Evolutionary conservation across 2,329 filamentous ascomycete species (phyloP).

Genomic region (Dendrostoma leiphaemia): DNA sequence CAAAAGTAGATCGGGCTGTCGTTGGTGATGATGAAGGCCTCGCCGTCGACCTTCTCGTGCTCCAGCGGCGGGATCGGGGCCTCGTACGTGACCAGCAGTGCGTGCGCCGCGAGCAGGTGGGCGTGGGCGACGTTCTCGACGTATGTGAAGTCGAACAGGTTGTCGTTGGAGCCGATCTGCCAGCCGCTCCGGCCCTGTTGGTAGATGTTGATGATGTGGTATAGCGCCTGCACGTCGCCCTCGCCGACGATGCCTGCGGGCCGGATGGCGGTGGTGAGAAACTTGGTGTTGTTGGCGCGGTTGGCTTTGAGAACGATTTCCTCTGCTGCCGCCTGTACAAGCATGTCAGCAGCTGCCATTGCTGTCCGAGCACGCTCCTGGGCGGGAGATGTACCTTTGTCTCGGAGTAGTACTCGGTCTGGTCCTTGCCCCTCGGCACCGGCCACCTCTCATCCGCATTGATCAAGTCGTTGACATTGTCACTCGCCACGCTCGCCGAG

Average conservation of each 20-base stretch:
- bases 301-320: slow-evolving; percentile 75
- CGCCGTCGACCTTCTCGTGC: slow-evolving; percentile 74
- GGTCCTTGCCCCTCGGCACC: slow-evolving; percentile 66
- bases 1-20: slow-evolving; percentile 87
- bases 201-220: slow-evolving; percentile 71
- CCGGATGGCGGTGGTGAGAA: slow-evolving; percentile 79
- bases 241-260: slow-evolving; percentile 90
- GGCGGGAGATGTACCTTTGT: slow-evolving; percentile 65
- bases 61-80: slow-evolving; percentile 61
- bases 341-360: background rate
- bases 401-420: slow-evolving; percentile 83
- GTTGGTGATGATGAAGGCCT: slow-evolving; percentile 90
- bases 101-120: slow-evolving; percentile 76
- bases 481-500: slow-evolving; percentile 81
- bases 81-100: slow-evolving; percentile 64
- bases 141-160: slow-evolving; percentile 65
- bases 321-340: slow-evolving; percentile 69
- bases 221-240: slow-evolving; percentile 75
- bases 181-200: slow-evolving; percentile 67
- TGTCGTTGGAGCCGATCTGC: slow-evolving; percentile 71
- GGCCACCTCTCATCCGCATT: slow-evolving; percentile 86
- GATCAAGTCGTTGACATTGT: slow-evolving; percentile 74
- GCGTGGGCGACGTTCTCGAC: slow-evolving; percentile 68
- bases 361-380: background rate
- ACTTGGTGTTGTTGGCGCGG: slow-evolving; percentile 52